Base-by-base conservation (phyloP, 169 alveolate species). In the Plasmodium knowlesi region DNA sequence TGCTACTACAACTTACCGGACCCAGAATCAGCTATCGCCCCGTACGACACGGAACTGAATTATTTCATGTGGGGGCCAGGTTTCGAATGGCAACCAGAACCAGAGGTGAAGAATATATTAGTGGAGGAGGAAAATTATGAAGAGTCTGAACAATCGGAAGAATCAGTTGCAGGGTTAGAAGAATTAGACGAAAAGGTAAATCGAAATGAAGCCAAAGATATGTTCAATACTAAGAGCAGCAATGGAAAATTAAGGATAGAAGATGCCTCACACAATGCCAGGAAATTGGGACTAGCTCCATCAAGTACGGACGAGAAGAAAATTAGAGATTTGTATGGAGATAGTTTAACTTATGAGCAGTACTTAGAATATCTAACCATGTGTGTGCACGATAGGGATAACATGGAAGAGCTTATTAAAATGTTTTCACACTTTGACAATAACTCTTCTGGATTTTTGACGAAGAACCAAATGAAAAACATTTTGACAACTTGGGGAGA, bases 51-150 rank as follows among this genome's bases (percentile, higher is more conserved):
- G 19, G 96, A 93, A 83, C 81, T 95, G 73, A 95, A 74, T 57
- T 95, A 95, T 85, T 93, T 93, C 78, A 95, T 94, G 96, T 95
- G 97, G 97, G 95, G 94, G 32, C 97, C 97, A 9, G 97, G 97
- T 16, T 95, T 95, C 85, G 96, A 95, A 79, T 95, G 96, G 96
- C 53, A 88, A 73, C 97, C 97, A 37, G 95, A 93, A 84, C 96
- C 96, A 25, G 94, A 78, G 43, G 82, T 37, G 54, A 78, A 78
- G 12, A 70, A 76, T 37, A 72, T 57, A 37, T 78, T 84, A 76
- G 46, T 57, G 34, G 95, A 85, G 82, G 92, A 88, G 6, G 96
- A 84, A 53, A 91, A 37, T 50, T 73, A 34, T 73, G 96, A 80
- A 53, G 79, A 91, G 28, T 82, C 70, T 14, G 88, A 79, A 30